Evolutionary conservation across 768 basidiomycete species (phyloP).

Genomic region (Chalciporus chontae): DNA sequence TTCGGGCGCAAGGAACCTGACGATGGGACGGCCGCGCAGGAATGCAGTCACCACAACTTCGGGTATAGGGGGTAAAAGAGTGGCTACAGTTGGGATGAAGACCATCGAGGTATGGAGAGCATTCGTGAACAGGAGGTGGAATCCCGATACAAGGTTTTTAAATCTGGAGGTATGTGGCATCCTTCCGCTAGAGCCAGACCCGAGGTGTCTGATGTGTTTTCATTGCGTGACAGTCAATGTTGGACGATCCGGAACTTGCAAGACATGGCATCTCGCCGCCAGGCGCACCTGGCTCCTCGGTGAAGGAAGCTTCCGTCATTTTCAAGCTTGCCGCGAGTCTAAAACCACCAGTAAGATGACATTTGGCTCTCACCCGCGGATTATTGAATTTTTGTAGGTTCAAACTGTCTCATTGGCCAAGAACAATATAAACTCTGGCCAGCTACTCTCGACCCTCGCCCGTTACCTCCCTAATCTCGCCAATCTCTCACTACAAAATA

Average conservation of each 20-base stretch:
- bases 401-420: slow-evolving; percentile 84
- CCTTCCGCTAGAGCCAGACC: background rate
- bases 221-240: slow-evolving; percentile 55
- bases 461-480: slow-evolving; percentile 77
- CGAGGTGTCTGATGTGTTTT: background rate
- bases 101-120: slow-evolving; percentile 70
- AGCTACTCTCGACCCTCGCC: slow-evolving; percentile 56
- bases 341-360: slow-evolving; percentile 58
- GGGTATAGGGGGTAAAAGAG: slow-evolving; percentile 8
- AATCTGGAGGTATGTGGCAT: slow-evolving; percentile 71
- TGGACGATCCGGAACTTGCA: slow-evolving; percentile 71
- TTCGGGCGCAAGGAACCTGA: slow-evolving; percentile 39
- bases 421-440: slow-evolving; percentile 62
- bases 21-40: slow-evolving; percentile 56
- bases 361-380: background rate
- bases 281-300: slow-evolving; percentile 58
- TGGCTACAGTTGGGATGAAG: slow-evolving; percentile 30
- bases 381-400: slow-evolving; percentile 38
- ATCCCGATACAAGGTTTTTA: slow-evolving; percentile 63
- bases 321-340: slow-evolving; percentile 84
- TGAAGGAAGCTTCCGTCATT: slow-evolving; percentile 73
- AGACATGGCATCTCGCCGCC: slow-evolving; percentile 70
- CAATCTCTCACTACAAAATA: slow-evolving; percentile 79
- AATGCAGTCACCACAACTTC: slow-evolving; percentile 44
- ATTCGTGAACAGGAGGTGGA: slow-evolving; percentile 71